Evolutionary conservation across 192 early-diverging fungal species (phyloP), one percentile per base, ranked within the genome.

Genomic region (Umbelopsis isabellina): DNA sequence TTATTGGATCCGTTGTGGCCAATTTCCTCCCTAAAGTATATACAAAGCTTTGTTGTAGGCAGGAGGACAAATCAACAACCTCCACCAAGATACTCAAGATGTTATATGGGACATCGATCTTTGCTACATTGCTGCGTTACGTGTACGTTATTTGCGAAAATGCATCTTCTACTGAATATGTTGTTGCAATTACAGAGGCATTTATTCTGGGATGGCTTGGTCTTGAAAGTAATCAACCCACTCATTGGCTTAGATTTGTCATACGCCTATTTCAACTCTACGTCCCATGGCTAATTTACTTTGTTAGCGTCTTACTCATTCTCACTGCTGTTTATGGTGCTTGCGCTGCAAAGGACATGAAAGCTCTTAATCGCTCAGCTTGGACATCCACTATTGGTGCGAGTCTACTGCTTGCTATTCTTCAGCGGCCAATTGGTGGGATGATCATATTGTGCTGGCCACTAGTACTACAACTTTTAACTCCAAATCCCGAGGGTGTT

Each of bases 211-310:
- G 10, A 41, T 41, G 37, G 37, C 37, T 41, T 41, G 37, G 37
- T 10, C 5, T 6, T 1, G 37, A 6, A 6, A 41, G 6, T 41
- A 1, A 41, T 41, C 37, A 41, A 61, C 16, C 27, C 3, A 16
- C 11, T 35, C 55, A 61, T 18, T 35, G 30, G 15, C 33, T 61
- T 12, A 25, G 15, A 12, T 35, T 35, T 16, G 18, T 35, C 12
- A 61, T 30, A 8, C 25, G 30, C 25, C 0, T 61, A 11, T 61
- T 61, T 4, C 55, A 61, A 25, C 2, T 61, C 3, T n/a, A 94
- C 91, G 13, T 95, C 91, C 83, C 92, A 96, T 68, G 86, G 87
- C 7, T 74, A 87, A 4, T 12, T 3, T 61, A 61, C 16, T 5
- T 16, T 30, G 25, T 61, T 35, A 25, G 30, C 15, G 55, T 8